These are phyloP conservation scores for Echium plantagineum DNA, from an alignment of 257 asterid species.

Conservation along the genomic window DNA sequence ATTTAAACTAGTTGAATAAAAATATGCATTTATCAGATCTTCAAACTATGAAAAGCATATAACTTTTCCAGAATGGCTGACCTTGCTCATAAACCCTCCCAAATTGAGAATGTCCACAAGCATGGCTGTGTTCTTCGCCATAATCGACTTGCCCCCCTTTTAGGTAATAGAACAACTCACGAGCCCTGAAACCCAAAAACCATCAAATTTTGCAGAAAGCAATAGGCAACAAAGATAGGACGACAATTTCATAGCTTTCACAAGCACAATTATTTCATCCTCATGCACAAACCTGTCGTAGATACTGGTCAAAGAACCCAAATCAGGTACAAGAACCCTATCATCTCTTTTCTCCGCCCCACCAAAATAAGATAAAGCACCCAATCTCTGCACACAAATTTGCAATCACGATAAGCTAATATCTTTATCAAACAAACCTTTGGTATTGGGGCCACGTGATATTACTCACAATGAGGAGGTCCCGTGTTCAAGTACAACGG, in stretches of 20 bases:
- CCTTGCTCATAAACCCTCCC: constrained; percentile 75
- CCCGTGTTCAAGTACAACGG: too few species aligned
- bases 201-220: constrained; percentile 14
- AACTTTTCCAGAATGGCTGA: constrained; percentile 8
- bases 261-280: constrained; percentile 1
- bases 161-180: constrained; percentile 85
- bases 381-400: constrained; percentile 52
- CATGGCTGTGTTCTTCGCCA: constrained; percentile 92
- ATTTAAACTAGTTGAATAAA: constrained; percentile 6
- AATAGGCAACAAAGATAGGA: constrained; percentile 1
- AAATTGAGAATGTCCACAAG: constrained; percentile 74
- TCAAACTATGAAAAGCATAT: neutral
- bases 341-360: constrained; percentile 99
- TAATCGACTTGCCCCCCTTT: constrained; percentile 96
- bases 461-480: too few species aligned
- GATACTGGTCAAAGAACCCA: constrained; percentile 77
- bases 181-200: constrained; percentile 53
- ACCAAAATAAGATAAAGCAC: constrained; percentile 86
- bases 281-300: constrained; percentile 53
- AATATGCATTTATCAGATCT: neutral
- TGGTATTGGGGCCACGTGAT: too few species aligned
- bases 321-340: constrained; percentile 91
- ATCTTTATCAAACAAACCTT: too few species aligned
- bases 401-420: constrained; percentile 4
- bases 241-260: neutral